A percentile compares a stretch with the other conserved stretches of the same genome.
Conservation (phyloP, 495 filamentous ascomycete species). For the Diplogelasinospora grovesii region DNA sequence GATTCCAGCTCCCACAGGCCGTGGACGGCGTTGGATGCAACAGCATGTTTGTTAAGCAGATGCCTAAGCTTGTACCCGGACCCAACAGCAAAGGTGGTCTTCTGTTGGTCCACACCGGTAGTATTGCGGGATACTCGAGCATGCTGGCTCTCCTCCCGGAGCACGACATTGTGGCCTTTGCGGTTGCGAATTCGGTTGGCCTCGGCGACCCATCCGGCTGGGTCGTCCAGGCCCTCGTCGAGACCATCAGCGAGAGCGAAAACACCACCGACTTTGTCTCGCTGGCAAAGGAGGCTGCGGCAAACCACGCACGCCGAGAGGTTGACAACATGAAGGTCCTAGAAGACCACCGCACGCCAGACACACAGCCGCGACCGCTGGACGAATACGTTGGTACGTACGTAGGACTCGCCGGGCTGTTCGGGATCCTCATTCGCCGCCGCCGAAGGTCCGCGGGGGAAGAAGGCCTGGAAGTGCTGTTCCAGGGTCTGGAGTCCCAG, state of each 20-base stretch:
- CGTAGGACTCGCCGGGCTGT: neutral
- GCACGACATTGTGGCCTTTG: neutral
- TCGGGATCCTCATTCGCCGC: neutral
- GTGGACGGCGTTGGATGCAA: constrained; percentile 1
- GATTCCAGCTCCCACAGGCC: neutral
- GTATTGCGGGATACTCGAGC: neutral
- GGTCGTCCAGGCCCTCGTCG: neutral
- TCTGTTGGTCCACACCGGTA: neutral
- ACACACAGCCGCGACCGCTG: neutral
- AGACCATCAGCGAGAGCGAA: neutral
- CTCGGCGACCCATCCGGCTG: neutral
- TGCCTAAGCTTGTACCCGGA: neutral
- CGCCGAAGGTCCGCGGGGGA: neutral
- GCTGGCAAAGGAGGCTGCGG: neutral
- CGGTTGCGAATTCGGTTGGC: neutral
- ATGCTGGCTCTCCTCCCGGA: constrained; percentile 1
- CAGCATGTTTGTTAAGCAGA: neutral
- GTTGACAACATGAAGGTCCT: neutral
- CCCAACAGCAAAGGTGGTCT: neutral
- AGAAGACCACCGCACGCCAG: neutral
- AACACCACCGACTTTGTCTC: neutral
- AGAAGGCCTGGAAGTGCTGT: constrained; percentile 2
- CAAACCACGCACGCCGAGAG: neutral
- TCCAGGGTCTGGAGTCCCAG: constrained; percentile 6
- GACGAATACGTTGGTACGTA: constrained; percentile 1